Conservation (phyloP, 768 basidiomycete genomes). For the Termitomyces sp. region DNA sequence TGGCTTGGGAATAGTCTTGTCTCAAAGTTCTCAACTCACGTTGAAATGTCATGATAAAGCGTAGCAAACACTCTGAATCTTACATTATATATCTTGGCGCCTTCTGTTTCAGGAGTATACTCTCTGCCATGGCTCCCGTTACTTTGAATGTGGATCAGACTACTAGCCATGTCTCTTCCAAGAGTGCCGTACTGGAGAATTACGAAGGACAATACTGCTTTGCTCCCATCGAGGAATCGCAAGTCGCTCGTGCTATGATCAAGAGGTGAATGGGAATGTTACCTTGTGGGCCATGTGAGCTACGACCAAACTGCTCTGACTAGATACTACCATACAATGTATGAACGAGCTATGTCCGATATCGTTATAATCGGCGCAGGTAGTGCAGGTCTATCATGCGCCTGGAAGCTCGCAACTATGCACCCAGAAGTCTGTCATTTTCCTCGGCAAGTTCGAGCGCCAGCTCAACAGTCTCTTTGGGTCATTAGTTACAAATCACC, state of each 20-base stretch:
- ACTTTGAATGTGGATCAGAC: conserved; percentile 7
- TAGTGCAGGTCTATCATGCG: conserved; percentile 64
- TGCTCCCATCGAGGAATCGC: conserved; percentile 70
- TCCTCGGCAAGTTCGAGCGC: background rate
- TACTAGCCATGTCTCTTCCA: conserved; percentile 10
- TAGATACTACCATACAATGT: conserved; percentile 72
- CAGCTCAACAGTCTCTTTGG: background rate
- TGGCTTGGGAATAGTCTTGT: background rate
- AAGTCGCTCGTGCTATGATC: conserved; percentile 75
- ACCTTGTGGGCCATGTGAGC: background rate
- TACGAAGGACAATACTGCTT: conserved; percentile 64
- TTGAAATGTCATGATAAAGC: background rate
- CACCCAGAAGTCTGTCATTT: conserved; percentile 53
- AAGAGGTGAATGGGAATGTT: conserved; percentile 38
- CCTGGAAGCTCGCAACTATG: conserved; percentile 62
- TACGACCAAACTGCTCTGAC: background rate
- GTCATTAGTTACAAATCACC: conserved; percentile 38
- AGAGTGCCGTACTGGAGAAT: conserved; percentile 40
- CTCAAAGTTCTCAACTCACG: background rate
- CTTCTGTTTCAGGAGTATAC: background rate
- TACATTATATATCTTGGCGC: background rate
- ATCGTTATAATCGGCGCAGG: conserved; percentile 75
- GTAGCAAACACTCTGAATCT: background rate
- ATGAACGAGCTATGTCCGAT: conserved; percentile 70
- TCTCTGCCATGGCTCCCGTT: conserved; percentile 11